Conservation (phyloP, 2,329 filamentous ascomycete genomes). For the Sclerotinia subarctica region DNA sequence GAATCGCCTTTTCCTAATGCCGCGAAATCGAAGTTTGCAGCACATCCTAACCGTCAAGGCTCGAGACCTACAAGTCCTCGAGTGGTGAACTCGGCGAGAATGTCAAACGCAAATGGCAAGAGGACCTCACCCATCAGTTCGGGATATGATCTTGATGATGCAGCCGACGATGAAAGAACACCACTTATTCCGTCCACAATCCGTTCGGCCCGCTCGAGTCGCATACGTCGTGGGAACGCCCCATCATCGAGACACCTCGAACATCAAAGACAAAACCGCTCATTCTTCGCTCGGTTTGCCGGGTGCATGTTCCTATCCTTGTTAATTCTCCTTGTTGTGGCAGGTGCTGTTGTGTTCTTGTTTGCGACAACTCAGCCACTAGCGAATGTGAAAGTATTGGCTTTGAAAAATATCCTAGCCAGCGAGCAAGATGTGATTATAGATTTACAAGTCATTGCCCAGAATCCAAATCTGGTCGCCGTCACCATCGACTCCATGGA, state of each 20-base stretch:
- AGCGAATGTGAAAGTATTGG: conserved; percentile 70
- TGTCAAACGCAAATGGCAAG: conserved; percentile 43
- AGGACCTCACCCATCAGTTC: conserved; percentile 61
- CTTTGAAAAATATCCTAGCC: conserved; percentile 85
- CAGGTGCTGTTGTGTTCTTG: conserved; percentile 84
- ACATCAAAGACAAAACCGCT: conserved; percentile 60
- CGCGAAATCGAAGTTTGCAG: conserved; percentile 59
- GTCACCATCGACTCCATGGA: conserved; percentile 84
- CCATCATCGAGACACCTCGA: conserved; percentile 67
- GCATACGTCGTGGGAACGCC: conserved; percentile 52
- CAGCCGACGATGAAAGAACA: conserved; percentile 83
- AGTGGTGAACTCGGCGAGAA: conserved; percentile 43
- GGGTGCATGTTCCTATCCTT: conserved; percentile 82
- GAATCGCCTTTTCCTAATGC: conserved; percentile 75
- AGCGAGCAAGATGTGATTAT: conserved; percentile 95
- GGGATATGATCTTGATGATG: conserved; percentile 77
- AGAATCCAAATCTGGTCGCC: conserved; percentile 90
- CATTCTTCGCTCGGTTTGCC: conserved; percentile 71
- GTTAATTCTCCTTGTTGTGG: conserved; percentile 75
- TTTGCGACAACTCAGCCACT: conserved; percentile 89
- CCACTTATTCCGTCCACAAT: conserved; percentile 65
- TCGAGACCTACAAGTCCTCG: conserved; percentile 68
- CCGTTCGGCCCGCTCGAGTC: conserved; percentile 59
- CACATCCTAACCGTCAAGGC: conserved; percentile 55
- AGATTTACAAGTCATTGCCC: conserved; percentile 79